Conservation (phyloP, 805 yeast species). For the Candida nonsorbophila region DNA sequence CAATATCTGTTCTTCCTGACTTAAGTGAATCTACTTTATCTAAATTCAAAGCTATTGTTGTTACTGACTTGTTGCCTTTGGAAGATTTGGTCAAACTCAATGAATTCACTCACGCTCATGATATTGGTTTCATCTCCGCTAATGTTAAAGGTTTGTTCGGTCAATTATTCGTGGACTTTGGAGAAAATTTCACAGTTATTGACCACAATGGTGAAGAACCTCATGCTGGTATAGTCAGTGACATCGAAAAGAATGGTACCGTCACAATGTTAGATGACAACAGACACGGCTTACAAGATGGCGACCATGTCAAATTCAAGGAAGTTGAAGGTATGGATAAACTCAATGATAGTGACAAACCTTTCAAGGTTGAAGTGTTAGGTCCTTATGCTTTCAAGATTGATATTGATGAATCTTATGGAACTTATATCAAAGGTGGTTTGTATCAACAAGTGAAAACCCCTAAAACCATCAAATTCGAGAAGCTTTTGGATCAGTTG, state of each 20-base stretch:
- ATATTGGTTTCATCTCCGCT: slow-evolving; percentile 75
- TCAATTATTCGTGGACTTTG: slow-evolving; percentile 84
- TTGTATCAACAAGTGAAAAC: slow-evolving; percentile 87
- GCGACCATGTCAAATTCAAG: slow-evolving; percentile 78
- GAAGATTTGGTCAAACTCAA: slow-evolving; percentile 75
- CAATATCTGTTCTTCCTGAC: slow-evolving; percentile 60
- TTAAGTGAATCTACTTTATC: slow-evolving; percentile 50
- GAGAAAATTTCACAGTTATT: slow-evolving; percentile 68
- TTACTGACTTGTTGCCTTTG: slow-evolving; percentile 60
- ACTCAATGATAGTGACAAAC: slow-evolving; percentile 62
- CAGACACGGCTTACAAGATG: slow-evolving; percentile 92
- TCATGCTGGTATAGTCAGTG: slow-evolving; percentile 77
- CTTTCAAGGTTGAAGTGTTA: slow-evolving; percentile 72
- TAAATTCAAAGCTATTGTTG: slow-evolving; percentile 74
- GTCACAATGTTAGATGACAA: slow-evolving; percentile 91
- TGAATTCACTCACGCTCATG: slow-evolving; percentile 64
- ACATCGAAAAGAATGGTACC: slow-evolving; percentile 80
- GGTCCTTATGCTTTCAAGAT: slow-evolving; percentile 95
- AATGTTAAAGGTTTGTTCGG: slow-evolving; percentile 89
- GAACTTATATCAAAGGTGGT: slow-evolving; percentile 77
- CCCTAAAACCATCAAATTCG: slow-evolving; percentile 61
- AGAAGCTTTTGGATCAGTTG: slow-evolving; percentile 61
- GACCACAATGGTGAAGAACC: slow-evolving; percentile 96
- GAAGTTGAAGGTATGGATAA: slow-evolving; percentile 79
- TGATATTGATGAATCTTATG: slow-evolving; percentile 46